Percentiles rank a stretch among this genome's conserved stretches.
Conservation (phyloP, 2,329 filamentous ascomycete genomes). For the Berkeleyomyces rouxiae region DNA sequence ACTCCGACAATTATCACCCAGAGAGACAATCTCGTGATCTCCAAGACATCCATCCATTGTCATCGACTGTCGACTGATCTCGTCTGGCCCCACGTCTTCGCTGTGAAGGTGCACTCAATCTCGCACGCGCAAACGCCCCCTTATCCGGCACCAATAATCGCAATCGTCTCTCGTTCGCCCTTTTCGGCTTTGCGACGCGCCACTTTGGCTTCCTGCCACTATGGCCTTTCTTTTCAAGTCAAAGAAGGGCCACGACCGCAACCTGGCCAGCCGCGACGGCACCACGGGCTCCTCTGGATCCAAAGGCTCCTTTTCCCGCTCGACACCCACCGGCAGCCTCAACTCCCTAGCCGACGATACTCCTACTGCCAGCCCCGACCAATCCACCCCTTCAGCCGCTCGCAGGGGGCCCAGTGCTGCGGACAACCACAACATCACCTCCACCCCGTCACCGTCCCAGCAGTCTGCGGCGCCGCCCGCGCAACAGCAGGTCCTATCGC, state of each 20-base stretch:
- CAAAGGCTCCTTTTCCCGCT: conserved; percentile 38
- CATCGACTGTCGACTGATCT: not conserved
- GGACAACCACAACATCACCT: conserved; percentile 6
- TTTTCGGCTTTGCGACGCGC: conserved; percentile 2
- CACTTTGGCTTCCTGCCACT: conserved; percentile 15
- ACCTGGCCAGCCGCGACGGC: conserved; percentile 34
- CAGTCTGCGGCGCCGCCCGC: conserved; percentile 1
- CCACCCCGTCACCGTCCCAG: not conserved
- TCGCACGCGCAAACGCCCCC: not conserved
- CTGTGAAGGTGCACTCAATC: not conserved
- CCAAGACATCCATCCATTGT: not conserved
- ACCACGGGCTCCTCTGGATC: conserved; percentile 13
- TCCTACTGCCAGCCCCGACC: conserved; percentile 46
- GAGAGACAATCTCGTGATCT: not conserved
- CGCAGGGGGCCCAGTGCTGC: conserved; percentile 32
- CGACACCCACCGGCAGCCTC: conserved; percentile 62
- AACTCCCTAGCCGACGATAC: conserved; percentile 50
- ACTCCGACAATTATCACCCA: not conserved
- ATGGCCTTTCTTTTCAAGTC: conserved; percentile 77
- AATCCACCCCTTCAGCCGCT: conserved; percentile 21
- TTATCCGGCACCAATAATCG: not conserved
- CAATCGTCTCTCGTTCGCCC: too few relatives aligned
- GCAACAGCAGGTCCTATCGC: conserved; percentile 1
- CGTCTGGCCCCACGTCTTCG: not conserved
- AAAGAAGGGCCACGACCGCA: conserved; percentile 56